Percentiles rank a stretch among this genome's conserved stretches.
Evolutionary conservation across 2,329 filamentous ascomycete genomes (phyloP).

Genomic region (Plenodomus lindquistii): DNA sequence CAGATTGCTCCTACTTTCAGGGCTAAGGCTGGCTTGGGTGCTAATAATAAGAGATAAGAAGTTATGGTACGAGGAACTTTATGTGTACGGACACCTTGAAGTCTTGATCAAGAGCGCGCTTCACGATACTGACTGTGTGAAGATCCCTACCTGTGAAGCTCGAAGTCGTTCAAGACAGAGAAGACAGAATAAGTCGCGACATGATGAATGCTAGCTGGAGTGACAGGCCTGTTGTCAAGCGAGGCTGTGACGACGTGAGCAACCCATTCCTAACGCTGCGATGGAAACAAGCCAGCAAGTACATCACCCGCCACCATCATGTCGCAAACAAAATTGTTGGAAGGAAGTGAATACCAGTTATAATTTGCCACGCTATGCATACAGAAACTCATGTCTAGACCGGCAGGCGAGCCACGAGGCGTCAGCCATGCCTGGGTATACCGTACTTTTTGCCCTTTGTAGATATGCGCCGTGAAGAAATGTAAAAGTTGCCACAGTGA

Average conservation of each 20-base stretch:
- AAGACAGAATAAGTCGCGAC: not conserved
- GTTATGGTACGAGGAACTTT: too few relatives aligned
- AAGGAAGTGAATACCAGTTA: not conserved
- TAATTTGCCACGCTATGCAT: constrained; percentile 4
- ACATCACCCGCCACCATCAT: not conserved
- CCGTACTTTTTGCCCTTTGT: constrained; percentile 11
- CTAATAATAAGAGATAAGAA: too few relatives aligned
- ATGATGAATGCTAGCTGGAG: not conserved
- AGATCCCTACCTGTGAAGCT: not conserved
- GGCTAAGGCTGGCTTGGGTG: too few relatives aligned
- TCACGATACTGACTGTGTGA: not conserved
- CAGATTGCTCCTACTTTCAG: too few relatives aligned
- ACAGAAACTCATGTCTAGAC: constrained; percentile 3
- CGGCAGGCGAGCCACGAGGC: constrained; percentile 1
- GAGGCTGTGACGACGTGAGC: not conserved
- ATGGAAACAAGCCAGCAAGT: not conserved
- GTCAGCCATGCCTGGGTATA: constrained; percentile 15
- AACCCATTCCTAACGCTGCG: not conserved
- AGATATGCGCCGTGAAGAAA: constrained; percentile 7
- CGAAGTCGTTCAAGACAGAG: not conserved
- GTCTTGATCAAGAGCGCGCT: too few relatives aligned
- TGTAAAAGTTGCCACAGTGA: not conserved
- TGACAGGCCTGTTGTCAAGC: not conserved
- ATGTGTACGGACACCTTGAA: too few relatives aligned
- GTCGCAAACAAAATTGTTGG: not conserved